Conservation (phyloP, 2,329 filamentous ascomycete species). For the Sporothrix schenckii region DNA sequence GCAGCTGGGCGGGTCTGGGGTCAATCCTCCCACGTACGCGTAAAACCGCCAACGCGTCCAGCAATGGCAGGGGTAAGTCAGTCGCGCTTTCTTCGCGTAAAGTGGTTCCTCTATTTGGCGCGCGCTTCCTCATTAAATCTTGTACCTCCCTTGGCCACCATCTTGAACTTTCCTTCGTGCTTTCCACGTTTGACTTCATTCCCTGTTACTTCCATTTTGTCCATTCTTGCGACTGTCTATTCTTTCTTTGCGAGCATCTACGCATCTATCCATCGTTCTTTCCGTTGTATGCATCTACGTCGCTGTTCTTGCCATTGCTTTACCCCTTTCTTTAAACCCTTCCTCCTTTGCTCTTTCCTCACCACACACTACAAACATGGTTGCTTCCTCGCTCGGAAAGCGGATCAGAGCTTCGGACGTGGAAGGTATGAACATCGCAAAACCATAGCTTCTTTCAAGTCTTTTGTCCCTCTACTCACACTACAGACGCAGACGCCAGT, state of each 20-base stretch:
- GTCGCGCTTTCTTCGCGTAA: constrained; percentile 30
- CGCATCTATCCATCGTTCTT: constrained; percentile 18
- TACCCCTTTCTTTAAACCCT: not conserved
- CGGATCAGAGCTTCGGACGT: constrained; percentile 27
- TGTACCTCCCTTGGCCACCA: constrained; percentile 26
- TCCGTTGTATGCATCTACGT: not conserved
- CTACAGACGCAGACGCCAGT: constrained; percentile 36
- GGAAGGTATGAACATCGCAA: constrained; percentile 27
- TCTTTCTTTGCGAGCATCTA: constrained; percentile 12
- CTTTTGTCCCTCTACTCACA: constrained; percentile 23
- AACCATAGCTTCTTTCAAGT: not conserved
- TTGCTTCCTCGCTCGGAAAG: constrained; percentile 32
- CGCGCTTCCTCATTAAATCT: constrained; percentile 27
- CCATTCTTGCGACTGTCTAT: not conserved
- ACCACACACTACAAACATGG: constrained; percentile 24
- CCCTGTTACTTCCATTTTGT: constrained; percentile 21
- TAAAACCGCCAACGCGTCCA: constrained; percentile 16
- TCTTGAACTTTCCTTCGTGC: constrained; percentile 11
- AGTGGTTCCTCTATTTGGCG: constrained; percentile 33
- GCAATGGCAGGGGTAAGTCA: not conserved
- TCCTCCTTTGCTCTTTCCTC: constrained; percentile 3
- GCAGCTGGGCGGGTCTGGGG: constrained; percentile 16
- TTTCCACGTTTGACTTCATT: constrained; percentile 11
- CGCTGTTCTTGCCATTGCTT: constrained; percentile 4
- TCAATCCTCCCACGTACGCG: constrained; percentile 21